Evolutionary conservation across 2,329 filamentous ascomycete genomes (phyloP).

Genomic region (Penicillium brasilianum): DNA sequence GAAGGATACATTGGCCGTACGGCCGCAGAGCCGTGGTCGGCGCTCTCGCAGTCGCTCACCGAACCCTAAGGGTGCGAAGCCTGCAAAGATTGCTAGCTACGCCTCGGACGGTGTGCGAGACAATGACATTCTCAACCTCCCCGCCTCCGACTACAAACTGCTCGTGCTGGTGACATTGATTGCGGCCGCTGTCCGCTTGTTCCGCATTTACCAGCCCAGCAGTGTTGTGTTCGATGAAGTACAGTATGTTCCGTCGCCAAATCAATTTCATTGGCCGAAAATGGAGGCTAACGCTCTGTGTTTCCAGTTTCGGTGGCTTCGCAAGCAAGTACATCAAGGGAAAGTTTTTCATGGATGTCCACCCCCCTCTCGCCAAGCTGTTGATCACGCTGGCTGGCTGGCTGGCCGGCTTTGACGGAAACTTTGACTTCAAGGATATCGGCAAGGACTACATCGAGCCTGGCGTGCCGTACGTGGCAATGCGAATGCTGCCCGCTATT

Average conservation of each 20-base stretch:
- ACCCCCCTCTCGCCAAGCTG: conserved; percentile 94
- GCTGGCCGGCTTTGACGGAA: conserved; percentile 90
- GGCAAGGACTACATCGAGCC: conserved; percentile 98
- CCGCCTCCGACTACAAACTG: conserved; percentile 79
- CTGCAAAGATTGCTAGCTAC: conserved; percentile 47
- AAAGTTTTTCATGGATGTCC: conserved; percentile 99
- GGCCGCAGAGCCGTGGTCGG: conserved; percentile 39
- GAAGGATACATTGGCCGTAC: conserved; percentile 45
- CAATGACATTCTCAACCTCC: conserved; percentile 89
- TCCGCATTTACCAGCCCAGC: conserved; percentile 92
- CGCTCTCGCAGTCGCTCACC: conserved; percentile 49
- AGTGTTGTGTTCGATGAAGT: conserved; percentile 99
- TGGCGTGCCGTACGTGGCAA: conserved; percentile 93
- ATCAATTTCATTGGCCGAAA: background rate
- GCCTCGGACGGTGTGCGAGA: conserved; percentile 67
- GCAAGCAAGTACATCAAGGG: conserved; percentile 99
- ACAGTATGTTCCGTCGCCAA: conserved; percentile 70
- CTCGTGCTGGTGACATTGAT: conserved; percentile 74
- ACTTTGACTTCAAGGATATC: conserved; percentile 99
- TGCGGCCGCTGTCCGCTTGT: conserved; percentile 80
- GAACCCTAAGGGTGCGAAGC: conserved; percentile 44
- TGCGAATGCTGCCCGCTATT: conserved; percentile 91
- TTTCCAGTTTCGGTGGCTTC: conserved; percentile 89
- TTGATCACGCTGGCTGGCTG: conserved; percentile 94
- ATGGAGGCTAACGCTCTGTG: conserved; percentile 8